A percentile compares a stretch with the other conserved stretches of the same genome.
Evolutionary conservation across 768 basidiomycete genomes (phyloP).

Genomic region (Tylopilus rubrobrunneus): DNA sequence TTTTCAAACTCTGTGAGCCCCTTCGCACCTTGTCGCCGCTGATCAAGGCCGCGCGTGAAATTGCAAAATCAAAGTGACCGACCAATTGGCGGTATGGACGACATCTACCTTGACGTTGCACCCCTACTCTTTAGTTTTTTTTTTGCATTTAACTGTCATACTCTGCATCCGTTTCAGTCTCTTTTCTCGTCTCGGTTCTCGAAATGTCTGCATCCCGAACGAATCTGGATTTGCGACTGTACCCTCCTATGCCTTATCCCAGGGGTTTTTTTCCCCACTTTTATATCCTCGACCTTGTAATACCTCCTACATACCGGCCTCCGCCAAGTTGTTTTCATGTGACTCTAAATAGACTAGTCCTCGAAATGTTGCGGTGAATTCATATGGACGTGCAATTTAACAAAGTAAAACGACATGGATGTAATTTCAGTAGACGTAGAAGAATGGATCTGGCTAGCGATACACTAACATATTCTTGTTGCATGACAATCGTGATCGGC

Average conservation of each 20-base stretch:
- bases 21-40: conserved; percentile 81
- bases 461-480: background rate
- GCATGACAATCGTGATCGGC: too few relatives aligned
- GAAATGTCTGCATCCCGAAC: conserved; percentile 16
- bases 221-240: conserved; percentile 13
- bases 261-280: conserved; percentile 2
- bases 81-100: conserved; percentile 3
- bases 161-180: conserved; percentile 16
- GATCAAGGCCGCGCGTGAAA: conserved; percentile 89
- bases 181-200: background rate
- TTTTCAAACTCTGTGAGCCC: conserved; percentile 86
- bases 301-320: conserved; percentile 25
- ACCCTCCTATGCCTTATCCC: conserved; percentile 7
- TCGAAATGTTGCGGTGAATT: conserved; percentile 14
- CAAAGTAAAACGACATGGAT: conserved; percentile 6
- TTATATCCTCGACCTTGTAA: conserved; percentile 31
- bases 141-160: conserved; percentile 18
- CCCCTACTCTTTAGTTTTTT: background rate
- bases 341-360: conserved; percentile 22
- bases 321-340: conserved; percentile 10
- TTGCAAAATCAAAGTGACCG: conserved; percentile 56
- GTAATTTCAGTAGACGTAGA: conserved; percentile 10
- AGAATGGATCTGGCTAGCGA: conserved; percentile 2
- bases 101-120: conserved; percentile 10
- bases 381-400: conserved; percentile 6